Evolutionary conservation across 2,329 filamentous ascomycete genomes (phyloP), one percentile per base, ranked within the genome.

Genomic region (Neopestalotiopsis clavispora): DNA sequence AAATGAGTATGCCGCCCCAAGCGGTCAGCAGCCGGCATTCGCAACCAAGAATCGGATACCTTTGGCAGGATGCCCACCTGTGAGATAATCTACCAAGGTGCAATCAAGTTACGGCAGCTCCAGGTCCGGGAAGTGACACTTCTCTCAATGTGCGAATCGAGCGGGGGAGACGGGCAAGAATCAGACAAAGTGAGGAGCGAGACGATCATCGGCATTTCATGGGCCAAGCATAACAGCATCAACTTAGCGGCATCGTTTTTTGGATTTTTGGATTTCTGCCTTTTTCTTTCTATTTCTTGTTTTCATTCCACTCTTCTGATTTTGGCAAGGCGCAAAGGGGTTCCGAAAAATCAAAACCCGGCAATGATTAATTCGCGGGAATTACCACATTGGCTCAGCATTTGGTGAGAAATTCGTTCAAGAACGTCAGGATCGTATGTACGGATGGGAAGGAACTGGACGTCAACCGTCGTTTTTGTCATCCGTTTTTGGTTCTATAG

Each of bases 241-340:
- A n/a, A 34, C 34, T 62, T 40, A 62, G 59, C 59, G 59, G 59
- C 59, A 62, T 62, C n/a, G 4, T 52, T 17, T 52, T 52, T 52
- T 38, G 23, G 23, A 28, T 38, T 10, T 10, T 38, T 38, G 34
- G 34, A 7, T 38, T 38, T 10, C 10, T 38, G 34, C 34, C 45
- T 17, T 9, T 52, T 52, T 49, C 17, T 14, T 49, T 52, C n/a
- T 52, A 4, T 10, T 20, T 52, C 20, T 52, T 28, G 23, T 28
- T 28, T 28, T 17, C 17, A 52, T 23, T 7, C n/a, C 17, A 52
- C 45, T 52, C 6, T 52, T 52, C n/a, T 17, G 45, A 38, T 62
- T 61, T 61, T 40, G 59, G 59, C 59, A 62, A 38, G 59, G 59
- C 59, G 59, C 34, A 34, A 62, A 20, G 59, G 59, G 59, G 30